These are phyloP conservation scores for Saposhnikovia divaricata DNA, from an alignment of 129 eudicot genomes.

Conservation along the genomic window DNA sequence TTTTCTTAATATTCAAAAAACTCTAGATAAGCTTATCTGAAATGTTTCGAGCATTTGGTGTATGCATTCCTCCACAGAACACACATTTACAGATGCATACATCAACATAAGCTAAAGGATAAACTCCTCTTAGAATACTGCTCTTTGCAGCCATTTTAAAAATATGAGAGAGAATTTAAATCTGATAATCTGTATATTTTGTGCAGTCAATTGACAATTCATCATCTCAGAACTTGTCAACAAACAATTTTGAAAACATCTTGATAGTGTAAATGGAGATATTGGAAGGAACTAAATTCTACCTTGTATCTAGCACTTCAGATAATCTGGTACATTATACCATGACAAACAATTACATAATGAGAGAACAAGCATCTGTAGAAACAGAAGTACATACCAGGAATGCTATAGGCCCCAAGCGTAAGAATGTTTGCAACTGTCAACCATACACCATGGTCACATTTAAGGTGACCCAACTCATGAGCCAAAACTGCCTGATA, in stretches of 20 bases:
- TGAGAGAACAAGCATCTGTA: neutral
- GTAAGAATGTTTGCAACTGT: conserved; percentile 85
- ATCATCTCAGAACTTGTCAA: neutral
- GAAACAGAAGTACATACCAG: conserved; percentile 45
- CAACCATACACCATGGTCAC: conserved; percentile 97
- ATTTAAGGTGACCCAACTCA: conserved; percentile 96
- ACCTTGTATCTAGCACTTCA: neutral
- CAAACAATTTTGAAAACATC: neutral
- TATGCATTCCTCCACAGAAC: neutral
- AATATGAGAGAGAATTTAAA: neutral
- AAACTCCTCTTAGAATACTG: neutral
- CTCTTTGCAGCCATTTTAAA: neutral
- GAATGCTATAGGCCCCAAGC: conserved; percentile 85
- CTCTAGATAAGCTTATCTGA: neutral
- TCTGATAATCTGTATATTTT: neutral
- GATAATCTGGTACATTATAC: neutral
- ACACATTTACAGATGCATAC: neutral
- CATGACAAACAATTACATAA: too few species aligned
- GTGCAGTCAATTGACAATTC: neutral
- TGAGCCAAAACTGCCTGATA: conserved; percentile 95
- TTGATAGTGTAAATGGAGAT: neutral
- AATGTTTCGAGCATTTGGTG: neutral
- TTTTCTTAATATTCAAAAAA: neutral
- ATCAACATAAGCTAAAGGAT: neutral
- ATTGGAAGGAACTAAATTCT: neutral